These are phyloP conservation scores for Baudoinia panamericana DNA, from an alignment of 495 filamentous ascomycete species.

Conservation along the genomic window DNA sequence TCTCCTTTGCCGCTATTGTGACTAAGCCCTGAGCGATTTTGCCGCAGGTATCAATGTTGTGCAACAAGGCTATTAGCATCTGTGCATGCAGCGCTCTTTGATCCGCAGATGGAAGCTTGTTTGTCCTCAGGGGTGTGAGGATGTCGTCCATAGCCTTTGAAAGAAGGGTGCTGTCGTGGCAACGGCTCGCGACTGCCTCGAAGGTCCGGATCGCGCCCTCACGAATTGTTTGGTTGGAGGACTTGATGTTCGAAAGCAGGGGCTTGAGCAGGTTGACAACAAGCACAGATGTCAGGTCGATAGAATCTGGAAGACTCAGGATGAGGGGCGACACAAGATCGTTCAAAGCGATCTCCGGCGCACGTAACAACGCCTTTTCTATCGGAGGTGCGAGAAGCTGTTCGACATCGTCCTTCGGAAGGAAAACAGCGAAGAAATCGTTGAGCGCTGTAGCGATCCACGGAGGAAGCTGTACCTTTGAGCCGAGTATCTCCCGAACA, in stretches of 20 bases:
- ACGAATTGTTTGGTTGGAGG: slow-evolving; percentile 64
- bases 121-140: slow-evolving; percentile 57
- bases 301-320: slow-evolving; percentile 46
- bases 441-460: slow-evolving; percentile 60
- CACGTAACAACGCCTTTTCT: slow-evolving; percentile 75
- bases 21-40: slow-evolving; percentile 55
- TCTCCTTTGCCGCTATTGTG: slow-evolving; percentile 57
- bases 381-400: slow-evolving; percentile 66
- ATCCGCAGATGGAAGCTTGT: slow-evolving; percentile 68
- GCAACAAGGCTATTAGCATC: slow-evolving; percentile 53
- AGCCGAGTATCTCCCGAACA: slow-evolving; percentile 69
- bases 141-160: slow-evolving; percentile 63
- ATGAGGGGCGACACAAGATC: slow-evolving; percentile 61
- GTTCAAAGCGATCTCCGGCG: slow-evolving; percentile 77
- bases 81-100: slow-evolving; percentile 68
- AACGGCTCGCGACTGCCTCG: slow-evolving; percentile 44
- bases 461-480: slow-evolving; percentile 51
- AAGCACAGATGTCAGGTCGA: slow-evolving; percentile 68
- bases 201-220: slow-evolving; percentile 65
- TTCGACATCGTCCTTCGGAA: slow-evolving; percentile 60
- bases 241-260: slow-evolving; percentile 75
- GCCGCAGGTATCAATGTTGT: slow-evolving; percentile 42
- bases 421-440: slow-evolving; percentile 73
- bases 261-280: slow-evolving; percentile 64
- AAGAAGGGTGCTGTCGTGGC: slow-evolving; percentile 42